Evolutionary conservation across 345 rosid species (phyloP).

Genomic region (Laguncularia racemosa): DNA sequence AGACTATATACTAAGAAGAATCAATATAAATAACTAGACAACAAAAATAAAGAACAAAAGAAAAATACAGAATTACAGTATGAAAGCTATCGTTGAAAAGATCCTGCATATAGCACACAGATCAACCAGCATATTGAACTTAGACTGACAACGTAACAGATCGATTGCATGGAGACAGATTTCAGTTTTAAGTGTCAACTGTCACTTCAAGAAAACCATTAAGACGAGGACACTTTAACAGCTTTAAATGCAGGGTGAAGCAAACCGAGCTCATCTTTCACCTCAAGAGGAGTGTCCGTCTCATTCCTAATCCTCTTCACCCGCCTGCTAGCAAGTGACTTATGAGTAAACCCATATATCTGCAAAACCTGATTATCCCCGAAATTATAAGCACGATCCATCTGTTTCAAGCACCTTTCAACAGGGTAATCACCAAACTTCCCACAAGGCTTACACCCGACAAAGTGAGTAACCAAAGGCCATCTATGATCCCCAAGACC

Average conservation of each 20-base stretch:
- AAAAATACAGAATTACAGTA: too few relatives aligned
- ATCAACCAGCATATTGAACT: too few relatives aligned
- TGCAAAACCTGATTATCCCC: conserved; percentile 53
- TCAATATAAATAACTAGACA: too few relatives aligned
- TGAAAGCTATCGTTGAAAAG: too few relatives aligned
- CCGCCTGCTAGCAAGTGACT: conserved; percentile 28
- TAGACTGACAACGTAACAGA: too few relatives aligned
- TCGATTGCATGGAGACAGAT: too few relatives aligned
- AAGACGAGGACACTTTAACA: conserved; percentile 17
- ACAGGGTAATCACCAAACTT: conserved; percentile 60
- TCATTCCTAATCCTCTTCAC: conserved; percentile 38
- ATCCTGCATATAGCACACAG: too few relatives aligned
- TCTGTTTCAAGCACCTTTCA: conserved; percentile 58
- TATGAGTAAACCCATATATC: conserved; percentile 47
- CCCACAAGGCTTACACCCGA: conserved; percentile 63
- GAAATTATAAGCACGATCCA: conserved; percentile 56
- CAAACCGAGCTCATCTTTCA: conserved; percentile 34
- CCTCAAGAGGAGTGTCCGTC: conserved; percentile 31
- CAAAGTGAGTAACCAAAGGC: conserved; percentile 61
- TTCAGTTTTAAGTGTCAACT: too few relatives aligned
- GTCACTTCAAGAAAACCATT: neutral
- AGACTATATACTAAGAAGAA: too few relatives aligned
- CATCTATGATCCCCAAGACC: conserved; percentile 55
- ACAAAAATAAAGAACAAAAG: too few relatives aligned
- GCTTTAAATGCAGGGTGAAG: conserved; percentile 35